These are phyloP conservation scores for Puccinia sorghi DNA, from an alignment of 1,284 basidiomycete species.

Conservation along the genomic window DNA sequence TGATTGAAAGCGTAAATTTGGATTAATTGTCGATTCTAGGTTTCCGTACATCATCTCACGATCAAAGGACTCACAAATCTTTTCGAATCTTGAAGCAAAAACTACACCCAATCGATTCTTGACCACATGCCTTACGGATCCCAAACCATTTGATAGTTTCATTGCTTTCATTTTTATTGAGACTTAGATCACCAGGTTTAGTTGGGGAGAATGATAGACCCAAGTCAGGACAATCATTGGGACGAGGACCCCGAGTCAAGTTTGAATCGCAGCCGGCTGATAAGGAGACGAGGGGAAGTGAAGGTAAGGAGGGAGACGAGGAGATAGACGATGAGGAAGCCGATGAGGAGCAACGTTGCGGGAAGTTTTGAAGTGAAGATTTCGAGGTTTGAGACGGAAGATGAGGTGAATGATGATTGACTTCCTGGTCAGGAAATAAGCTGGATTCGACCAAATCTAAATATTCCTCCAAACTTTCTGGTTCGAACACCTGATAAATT, in stretches of 20 bases:
- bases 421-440: conserved; percentile 33
- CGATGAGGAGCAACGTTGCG: conserved; percentile 13
- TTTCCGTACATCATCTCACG: not conserved
- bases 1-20: not conserved
- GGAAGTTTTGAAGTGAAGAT: not conserved
- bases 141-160: conserved; percentile 90
- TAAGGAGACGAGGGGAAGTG: conserved; percentile 9
- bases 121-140: conserved; percentile 76
- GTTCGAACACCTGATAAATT: conserved; percentile 28
- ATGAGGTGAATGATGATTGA: not conserved
- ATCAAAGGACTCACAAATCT: conserved; percentile 72
- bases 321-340: conserved; percentile 9
- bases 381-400: conserved; percentile 18
- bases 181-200: not conserved
- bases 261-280: not conserved
- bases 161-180: conserved; percentile 60
- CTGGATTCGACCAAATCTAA: conserved; percentile 29
- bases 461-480: conserved; percentile 37
- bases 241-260: not conserved
- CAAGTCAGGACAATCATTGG: conserved; percentile 1
- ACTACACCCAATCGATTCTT: conserved; percentile 73
- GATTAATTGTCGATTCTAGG: not conserved
- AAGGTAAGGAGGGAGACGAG: conserved; percentile 3
- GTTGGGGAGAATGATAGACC: not conserved
- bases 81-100: conserved; percentile 90